Evolutionary conservation across 2,329 filamentous ascomycete genomes (phyloP).

Genomic region (Zymoseptoria brevis): DNA sequence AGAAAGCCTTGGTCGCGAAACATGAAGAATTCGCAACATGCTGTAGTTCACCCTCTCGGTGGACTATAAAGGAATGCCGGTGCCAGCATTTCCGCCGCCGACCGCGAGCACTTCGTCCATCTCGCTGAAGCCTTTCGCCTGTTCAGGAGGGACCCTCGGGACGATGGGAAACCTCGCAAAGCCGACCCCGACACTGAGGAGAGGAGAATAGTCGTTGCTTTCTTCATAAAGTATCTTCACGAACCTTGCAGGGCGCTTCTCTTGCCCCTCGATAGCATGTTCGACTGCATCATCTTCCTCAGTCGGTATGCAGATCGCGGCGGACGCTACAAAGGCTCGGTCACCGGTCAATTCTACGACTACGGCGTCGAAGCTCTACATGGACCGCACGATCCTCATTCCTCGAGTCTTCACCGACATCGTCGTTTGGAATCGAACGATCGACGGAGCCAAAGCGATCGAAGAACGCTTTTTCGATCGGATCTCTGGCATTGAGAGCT

Average conservation of each 20-base stretch:
- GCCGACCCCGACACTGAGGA: background rate
- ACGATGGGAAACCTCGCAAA: background rate
- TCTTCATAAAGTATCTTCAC: conserved; percentile 3
- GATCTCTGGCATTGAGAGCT: background rate
- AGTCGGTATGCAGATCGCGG: background rate
- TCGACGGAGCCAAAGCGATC: background rate
- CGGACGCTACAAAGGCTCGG: conserved; percentile 1
- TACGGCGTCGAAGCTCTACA: conserved; percentile 1
- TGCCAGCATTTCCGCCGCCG: background rate
- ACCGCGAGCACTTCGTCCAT: conserved; percentile 1
- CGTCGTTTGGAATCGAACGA: background rate
- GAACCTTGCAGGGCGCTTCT: conserved; percentile 1
- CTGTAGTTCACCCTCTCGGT: background rate
- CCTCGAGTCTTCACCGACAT: background rate
- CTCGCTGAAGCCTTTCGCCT: background rate
- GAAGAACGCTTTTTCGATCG: background rate
- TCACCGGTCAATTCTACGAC: background rate
- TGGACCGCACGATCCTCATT: background rate
- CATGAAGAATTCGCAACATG: background rate
- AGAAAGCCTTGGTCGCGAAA: background rate
- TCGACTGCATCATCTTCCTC: background rate
- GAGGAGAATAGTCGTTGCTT: background rate
- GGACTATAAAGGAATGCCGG: background rate
- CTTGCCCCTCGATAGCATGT: background rate
- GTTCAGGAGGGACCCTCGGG: background rate